phyloP scores from a whole-genome alignment of 164 flowering plant species.

The Brasenia schreberi region DNA sequence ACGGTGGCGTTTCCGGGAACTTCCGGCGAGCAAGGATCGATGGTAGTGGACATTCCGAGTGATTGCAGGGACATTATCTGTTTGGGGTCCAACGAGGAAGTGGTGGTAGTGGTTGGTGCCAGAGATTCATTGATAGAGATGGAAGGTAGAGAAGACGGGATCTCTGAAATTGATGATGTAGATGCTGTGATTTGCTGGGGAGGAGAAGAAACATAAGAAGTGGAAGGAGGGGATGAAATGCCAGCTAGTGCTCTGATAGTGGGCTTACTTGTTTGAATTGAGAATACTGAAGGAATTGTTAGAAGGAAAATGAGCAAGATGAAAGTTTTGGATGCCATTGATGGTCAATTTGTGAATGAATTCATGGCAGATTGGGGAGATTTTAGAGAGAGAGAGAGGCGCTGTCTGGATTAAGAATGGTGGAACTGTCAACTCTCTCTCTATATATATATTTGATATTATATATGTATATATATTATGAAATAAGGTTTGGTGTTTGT shows the following conservation, averaged over 20 bases:
- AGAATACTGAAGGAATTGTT: background rate
- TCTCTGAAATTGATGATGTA: slow-evolving; percentile 7
- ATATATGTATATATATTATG: too few species aligned
- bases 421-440: background rate
- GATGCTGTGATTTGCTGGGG: slow-evolving; percentile 5
- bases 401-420: background rate
- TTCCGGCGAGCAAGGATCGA: slow-evolving; percentile 61
- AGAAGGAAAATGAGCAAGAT: background rate
- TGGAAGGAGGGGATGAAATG: slow-evolving; percentile 3
- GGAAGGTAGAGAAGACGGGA: slow-evolving; percentile 8
- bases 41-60: slow-evolving; percentile 57
- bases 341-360: background rate
- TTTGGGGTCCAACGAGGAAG: slow-evolving; percentile 66
- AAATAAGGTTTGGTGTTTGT: too few species aligned
- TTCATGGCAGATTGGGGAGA: background rate
- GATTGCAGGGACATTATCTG: slow-evolving; percentile 76
- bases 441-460: too few species aligned
- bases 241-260: background rate
- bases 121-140: background rate
- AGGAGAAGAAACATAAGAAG: slow-evolving; percentile 5
- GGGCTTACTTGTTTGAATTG: background rate
- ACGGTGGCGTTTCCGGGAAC: slow-evolving; percentile 34
- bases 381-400: background rate
- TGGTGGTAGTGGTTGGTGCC: background rate
- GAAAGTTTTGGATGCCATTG: background rate